Base-by-base conservation (phyloP, 2,329 filamentous ascomycete genomes). In the Tolypocladium tropicale region DNA sequence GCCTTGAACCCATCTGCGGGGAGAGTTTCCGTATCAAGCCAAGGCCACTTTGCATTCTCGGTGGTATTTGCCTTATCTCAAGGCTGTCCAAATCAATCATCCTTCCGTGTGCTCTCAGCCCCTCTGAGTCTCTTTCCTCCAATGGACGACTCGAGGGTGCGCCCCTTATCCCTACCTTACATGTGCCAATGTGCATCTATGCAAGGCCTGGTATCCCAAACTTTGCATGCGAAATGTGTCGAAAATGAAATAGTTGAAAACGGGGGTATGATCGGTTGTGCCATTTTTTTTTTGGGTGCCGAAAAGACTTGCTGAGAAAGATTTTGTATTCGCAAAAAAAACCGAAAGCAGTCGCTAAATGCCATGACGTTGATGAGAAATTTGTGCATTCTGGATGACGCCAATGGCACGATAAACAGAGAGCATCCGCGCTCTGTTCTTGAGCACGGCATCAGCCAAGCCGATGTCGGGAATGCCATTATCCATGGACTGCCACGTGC, bases 291-390 rank as follows among this genome's bases (percentile, higher is more conserved):
- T 72, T 72, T 65, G 63, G 65, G 65, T 73, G 70, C 70, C 68
- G 64, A 59, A 67, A 21, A 67, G 68, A 71, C 66, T 68, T 72
- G 67, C 63, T 67, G 64, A 62, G 58, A 60, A 63, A 61, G 36
- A 56, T 53, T 59, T 66, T 67, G 62, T 59, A 60, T 59, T 58
- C 53, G 64, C 64, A 64, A 63, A 65, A 63, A 62, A 63, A 61
- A n/a, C n/a, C n/a, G n/a, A 69, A 66, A 66, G 58, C 65, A 70
- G 62, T 72, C 73, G 73, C 74, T 76, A 74, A 73, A 76, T 76
- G 74, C 74, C 70, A 71, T 71, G 69, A 74, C 66, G 64, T 71
- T 68, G 65, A 71, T 68, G 41, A 52, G 33, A 56, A 39, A 49
- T 56, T 33, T 34, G 36, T 49, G 32, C 51, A 46, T 33, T 50